Base-by-base conservation (phyloP, 768 basidiomycete genomes). In the Trametes coccinea region DNA sequence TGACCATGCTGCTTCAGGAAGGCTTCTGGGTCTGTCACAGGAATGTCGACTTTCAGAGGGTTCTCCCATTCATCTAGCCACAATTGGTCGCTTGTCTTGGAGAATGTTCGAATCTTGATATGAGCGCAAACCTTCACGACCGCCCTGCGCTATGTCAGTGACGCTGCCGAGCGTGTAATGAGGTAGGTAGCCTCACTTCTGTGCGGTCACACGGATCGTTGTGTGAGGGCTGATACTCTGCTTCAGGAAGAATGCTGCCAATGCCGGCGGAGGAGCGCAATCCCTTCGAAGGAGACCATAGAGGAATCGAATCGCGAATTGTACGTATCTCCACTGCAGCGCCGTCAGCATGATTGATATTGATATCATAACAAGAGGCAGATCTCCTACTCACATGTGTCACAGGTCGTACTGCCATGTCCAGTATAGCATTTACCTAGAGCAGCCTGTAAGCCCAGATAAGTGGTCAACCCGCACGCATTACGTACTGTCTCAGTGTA, bases 311-410 rank as follows among this genome's bases (percentile, higher is more conserved):
- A 79, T 72, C 7, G 90, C 87, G 66, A 85, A 86, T 78, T 92
- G 87, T 0, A 86, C 79, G 72, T 93, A 93, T 75, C 90, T 80
- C 91, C 91, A 93, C 91, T 93, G 65, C n/a, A 68, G 59, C 4
- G 54, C 31, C 2, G 54, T 52, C 31, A 63, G 59, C 37, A 51
- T 9, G 46, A 22, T 22, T 22, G 22, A 46, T 40, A 6, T 10
- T n/a, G 9, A 11, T 9, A 6, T 31, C 14, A n/a, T 43, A 27
- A 46, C 60, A 37, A 45, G 61, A 16, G 17, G 69, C 41, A 66
- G 11, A 9, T 66, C 22, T n/a, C 73, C 86, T 22, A 22, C 22
- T 62, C 75, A 91, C 92, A 74, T 93, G 91, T 50, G 90, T 91
- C 17, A 81, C 80, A 9, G 88, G 79, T 63, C 80, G 78, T 59